Evolutionary conservation across 257 asterid species (phyloP), one percentile per base, ranked within the genome.

Genomic region (Solanum medicagineum): DNA sequence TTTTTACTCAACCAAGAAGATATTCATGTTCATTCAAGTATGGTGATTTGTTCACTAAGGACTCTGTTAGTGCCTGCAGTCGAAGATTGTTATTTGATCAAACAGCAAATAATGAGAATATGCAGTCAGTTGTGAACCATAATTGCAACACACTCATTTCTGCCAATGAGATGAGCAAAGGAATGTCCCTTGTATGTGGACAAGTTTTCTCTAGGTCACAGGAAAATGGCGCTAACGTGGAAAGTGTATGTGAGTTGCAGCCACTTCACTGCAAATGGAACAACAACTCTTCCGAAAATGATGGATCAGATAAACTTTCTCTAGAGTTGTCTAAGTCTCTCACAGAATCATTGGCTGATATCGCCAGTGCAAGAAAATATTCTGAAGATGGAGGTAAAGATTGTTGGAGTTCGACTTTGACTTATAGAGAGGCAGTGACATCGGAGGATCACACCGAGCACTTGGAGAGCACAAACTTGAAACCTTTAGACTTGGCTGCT

Each of bases 1-100:
- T 93, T 17, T 85, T 89, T 70, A 93, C 98, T 4, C 97, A 94
- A 73, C 97, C 97, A 3, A 85, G 90, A 86, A 89, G 86, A 71
- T 81, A 85, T 84, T 51, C 85, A 12, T 71, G 85, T 56, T 85
- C 86, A 24, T 40, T 57, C 86, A 69, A 44, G 14, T 24, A 75
- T 8, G 49, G 32, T 12, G 71, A 56, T n/a, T 26, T 32, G 77
- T 19, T 20, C 75, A 82, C 80, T n/a, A 85, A 85, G 71, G 87
- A 49, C 2, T 20, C 69, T 22, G 79, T 16, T 73, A 69, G 16
- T 51, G 66, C 86, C 4, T 87, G 85, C 12, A 86, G 83, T 80
- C 75, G 88, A 42, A 87, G 85, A 69, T 74, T 87, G 84, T 45
- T 79, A 32, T 89, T 87, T 74, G 85, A 81, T 53, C 84, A 80